Percentiles rank a stretch among this genome's conserved stretches.
Conservation (phyloP, 345 rosid genomes). For the Cardamine occulta region DNA sequence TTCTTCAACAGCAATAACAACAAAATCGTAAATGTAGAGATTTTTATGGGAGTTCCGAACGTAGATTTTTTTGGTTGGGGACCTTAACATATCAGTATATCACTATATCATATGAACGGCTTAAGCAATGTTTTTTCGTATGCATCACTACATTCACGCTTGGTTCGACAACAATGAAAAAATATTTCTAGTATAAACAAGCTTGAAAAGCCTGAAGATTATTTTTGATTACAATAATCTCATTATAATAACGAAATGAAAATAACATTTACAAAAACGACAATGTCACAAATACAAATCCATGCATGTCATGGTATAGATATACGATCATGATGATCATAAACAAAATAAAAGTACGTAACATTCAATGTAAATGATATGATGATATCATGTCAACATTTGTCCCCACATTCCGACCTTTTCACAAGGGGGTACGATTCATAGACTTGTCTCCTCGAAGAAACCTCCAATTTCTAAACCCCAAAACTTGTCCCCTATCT, state of each 20-base stretch:
- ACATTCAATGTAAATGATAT: constrained; percentile 21
- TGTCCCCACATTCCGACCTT: constrained; percentile 40
- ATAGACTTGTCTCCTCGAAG: constrained; percentile 42
- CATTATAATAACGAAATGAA: constrained; percentile 8
- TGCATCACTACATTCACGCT: background rate
- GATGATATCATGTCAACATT: constrained; percentile 39
- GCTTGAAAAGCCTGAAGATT: background rate
- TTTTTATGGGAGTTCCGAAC: background rate
- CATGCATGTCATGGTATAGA: constrained; percentile 31
- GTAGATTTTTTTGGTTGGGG: background rate
- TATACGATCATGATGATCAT: constrained; percentile 9
- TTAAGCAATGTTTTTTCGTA: background rate
- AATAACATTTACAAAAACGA: constrained; percentile 41
- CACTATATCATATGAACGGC: background rate
- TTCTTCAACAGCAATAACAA: background rate
- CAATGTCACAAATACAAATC: constrained; percentile 30
- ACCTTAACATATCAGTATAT: background rate
- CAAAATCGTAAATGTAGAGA: background rate
- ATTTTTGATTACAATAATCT: background rate
- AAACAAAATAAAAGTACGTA: constrained; percentile 36
- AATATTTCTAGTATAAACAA: background rate
- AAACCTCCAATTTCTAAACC: constrained; percentile 50
- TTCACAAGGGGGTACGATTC: constrained; percentile 36
- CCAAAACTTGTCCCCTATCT: constrained; percentile 15
- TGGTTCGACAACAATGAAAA: background rate